Conservation (phyloP, 148 eudicot genomes). For the Rhododendron ovatum region DNA sequence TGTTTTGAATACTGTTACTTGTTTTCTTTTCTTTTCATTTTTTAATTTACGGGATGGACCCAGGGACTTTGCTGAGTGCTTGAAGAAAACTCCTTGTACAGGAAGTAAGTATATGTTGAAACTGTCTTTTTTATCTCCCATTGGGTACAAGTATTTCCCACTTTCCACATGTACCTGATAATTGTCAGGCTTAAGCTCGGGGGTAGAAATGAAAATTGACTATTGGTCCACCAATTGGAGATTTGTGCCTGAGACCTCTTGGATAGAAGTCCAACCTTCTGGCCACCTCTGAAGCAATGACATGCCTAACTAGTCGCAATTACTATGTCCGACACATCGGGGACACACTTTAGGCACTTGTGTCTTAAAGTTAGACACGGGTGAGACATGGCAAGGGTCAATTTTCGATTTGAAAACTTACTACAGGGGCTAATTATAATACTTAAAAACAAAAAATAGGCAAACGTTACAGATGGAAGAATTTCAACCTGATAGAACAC, state of each 20-base stretch:
- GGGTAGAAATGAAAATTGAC: no score
- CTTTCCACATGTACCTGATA: background rate
- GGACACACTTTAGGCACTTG: background rate
- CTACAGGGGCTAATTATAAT: no score
- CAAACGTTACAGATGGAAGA: no score
- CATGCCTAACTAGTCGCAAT: background rate
- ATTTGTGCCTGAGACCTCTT: no score
- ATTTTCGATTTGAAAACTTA: no score
- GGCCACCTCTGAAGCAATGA: background rate
- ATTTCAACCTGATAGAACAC: no score
- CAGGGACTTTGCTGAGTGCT: slow-evolving; percentile 38
- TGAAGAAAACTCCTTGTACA: slow-evolving; percentile 23
- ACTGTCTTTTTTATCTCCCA: background rate
- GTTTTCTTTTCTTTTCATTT: no score
- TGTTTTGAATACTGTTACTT: background rate
- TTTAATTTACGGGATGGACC: slow-evolving; percentile 2
- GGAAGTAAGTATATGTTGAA: slow-evolving; percentile 23
- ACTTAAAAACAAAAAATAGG: no score
- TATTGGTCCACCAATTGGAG: background rate
- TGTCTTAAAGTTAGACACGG: background rate
- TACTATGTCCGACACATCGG: background rate
- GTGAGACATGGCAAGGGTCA: background rate
- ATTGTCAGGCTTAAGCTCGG: no score
- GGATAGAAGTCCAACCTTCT: background rate
- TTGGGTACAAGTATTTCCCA: background rate